Percentiles rank a stretch among this genome's conserved stretches.
These are phyloP conservation scores for Zalaria sp. DNA, from an alignment of 2,329 filamentous ascomycete species.

Conservation along the genomic window DNA sequence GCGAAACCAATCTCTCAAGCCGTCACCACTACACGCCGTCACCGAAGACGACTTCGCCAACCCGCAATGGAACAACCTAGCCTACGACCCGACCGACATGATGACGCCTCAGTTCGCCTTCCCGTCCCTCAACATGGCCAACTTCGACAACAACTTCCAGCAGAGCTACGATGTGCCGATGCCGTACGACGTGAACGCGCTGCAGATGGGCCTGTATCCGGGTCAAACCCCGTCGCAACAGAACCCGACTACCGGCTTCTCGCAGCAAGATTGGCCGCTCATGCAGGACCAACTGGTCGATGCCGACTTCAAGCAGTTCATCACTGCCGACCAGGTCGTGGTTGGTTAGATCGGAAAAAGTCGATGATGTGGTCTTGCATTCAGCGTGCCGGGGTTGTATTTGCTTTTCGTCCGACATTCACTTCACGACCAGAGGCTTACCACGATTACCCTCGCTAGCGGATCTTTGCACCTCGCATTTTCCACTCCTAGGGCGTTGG, in stretches of 20 bases:
- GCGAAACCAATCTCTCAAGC: conserved; percentile 15
- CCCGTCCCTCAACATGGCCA: neutral
- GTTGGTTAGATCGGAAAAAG: conserved; percentile 6
- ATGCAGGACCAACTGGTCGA: conserved; percentile 10
- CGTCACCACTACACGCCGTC: conserved; percentile 7
- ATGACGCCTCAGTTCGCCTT: conserved; percentile 11
- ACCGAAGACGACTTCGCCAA: conserved; percentile 6
- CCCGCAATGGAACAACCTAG: conserved; percentile 5
- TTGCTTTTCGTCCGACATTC: conserved; percentile 1
- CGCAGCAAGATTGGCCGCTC: conserved; percentile 5
- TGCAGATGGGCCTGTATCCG: neutral
- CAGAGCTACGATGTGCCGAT: neutral
- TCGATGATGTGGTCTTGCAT: neutral
- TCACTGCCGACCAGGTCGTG: conserved; percentile 7
- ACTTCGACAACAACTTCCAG: conserved; percentile 1
- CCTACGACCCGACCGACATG: conserved; percentile 1
- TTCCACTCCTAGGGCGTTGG: neutral
- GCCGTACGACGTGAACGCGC: neutral
- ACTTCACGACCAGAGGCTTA: neutral
- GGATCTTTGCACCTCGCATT: neutral
- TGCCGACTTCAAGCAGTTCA: conserved; percentile 16
- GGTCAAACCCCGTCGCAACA: neutral
- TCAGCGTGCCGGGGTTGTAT: neutral
- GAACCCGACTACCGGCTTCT: neutral
- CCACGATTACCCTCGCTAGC: neutral